Evolutionary conservation across 129 eudicot species (phyloP), one percentile per base, ranked within the genome.

Genomic region (Apium graveolens): DNA sequence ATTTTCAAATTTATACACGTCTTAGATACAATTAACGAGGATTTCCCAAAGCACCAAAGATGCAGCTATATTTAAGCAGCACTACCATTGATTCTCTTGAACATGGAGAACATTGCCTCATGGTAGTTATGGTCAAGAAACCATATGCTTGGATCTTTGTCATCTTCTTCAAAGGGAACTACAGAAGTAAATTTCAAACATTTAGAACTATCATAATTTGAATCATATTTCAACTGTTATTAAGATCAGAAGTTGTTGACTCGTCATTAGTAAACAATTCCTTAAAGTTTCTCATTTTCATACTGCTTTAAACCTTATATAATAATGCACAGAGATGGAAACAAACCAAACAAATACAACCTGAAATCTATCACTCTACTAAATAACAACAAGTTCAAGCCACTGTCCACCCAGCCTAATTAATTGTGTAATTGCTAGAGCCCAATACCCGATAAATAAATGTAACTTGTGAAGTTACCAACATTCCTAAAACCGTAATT

Each of bases 81-180:
- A 65, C 20, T 84, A 92, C 97, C 98, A 53, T 95, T 95, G 55
- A 95, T 95, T 86, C 98, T 90, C 84, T 96, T 87, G 85, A 92
- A 95, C 98, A 95, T 95, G 76, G 98, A 91, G 85, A 91, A 95
- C 98, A 95, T 95, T 34, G 98, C 82, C 78, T 95, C 98, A 68
- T 91, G 98, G 82, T 95, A 95, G 88, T 95, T 95, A 91, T 95
- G 98, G 83, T 95, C 97, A 68, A 91, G 98, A 91, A 95, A 95
- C 97, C 97, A 95, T 78, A 95, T 95, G 89, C 97, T 92, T 43
- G 97, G 86, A 66, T 95, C 98, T 87, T 88, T 90, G 77, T 92
- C 98, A 43, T 95, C 98, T 87, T 95, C 98, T 86, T 95, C 98
- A 78, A 95, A 95, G 42, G 98, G 97, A 79, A 95, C 98, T 95